Conservation (phyloP, 257 asterid genomes). For the Solanum pinnatisectum region DNA sequence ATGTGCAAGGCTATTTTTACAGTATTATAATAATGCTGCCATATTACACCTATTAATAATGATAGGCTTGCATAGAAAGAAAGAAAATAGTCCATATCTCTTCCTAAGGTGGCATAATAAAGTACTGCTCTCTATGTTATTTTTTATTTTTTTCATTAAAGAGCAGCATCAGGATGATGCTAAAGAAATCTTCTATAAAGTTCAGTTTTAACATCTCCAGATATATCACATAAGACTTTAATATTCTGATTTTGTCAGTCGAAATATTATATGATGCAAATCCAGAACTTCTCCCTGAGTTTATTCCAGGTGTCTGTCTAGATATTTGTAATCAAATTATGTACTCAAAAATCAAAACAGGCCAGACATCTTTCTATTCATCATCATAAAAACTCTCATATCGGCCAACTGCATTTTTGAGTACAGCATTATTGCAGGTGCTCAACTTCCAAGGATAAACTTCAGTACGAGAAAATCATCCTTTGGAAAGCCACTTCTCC, state of each 20-base stretch:
- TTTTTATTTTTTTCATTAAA: too few species aligned
- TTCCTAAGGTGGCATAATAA: not conserved
- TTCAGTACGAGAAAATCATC: not conserved
- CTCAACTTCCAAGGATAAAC: not conserved
- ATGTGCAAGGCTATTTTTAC: not conserved
- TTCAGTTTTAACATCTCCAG: not conserved
- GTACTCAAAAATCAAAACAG: not conserved
- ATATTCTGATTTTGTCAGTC: not conserved
- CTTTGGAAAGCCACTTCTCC: not conserved
- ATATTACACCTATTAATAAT: not conserved
- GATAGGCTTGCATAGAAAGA: not conserved
- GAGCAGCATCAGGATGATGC: too few species aligned
- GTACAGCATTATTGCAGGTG: not conserved
- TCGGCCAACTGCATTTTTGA: not conserved
- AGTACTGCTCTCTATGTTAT: too few species aligned
- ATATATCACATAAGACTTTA: not conserved
- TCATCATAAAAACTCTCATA: not conserved
- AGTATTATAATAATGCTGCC: not conserved
- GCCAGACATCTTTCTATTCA: not conserved
- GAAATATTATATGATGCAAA: not conserved
- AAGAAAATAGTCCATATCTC: not conserved
- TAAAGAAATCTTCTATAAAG: not conserved
- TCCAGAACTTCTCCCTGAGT: not conserved
- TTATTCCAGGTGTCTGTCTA: not conserved
- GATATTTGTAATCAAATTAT: not conserved